Base-by-base conservation (phyloP, 352 stramenopile genomes). In the Phytophthora boehmeriae region DNA sequence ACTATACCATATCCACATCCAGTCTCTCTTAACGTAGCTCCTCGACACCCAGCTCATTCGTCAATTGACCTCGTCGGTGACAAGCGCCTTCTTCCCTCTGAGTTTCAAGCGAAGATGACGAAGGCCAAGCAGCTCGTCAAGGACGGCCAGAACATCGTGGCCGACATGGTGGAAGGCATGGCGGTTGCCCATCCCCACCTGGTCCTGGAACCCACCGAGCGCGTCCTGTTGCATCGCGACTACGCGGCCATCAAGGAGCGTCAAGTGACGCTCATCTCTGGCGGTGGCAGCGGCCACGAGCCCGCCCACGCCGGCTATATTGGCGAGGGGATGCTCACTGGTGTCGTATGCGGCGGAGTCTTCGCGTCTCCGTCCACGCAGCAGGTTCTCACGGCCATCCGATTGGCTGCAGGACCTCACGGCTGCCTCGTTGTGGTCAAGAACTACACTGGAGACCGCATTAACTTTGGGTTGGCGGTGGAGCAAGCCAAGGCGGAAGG, bases 391-490 rank as follows among this genome's bases (percentile, higher is more conserved):
- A 86, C 89, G 9, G 96, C 96, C n/a, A 99, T 99, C 73, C 89
- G 93, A 28, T 80, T 96, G 20, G 79, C 86, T 23, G 71, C 83
- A 1, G 87, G 86, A 0, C 73, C 79, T 3, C 81, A 89, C 36
- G 96, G 96, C 38, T 98, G 94, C 58, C 74, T 99, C 5, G 63
- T 99, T 2, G 90, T 99, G 46, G 95, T 99, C 27, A 99, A 99
- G 84, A 99, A 99, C 82, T 99, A 99, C 86, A 99, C 97, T 2
- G 97, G 97, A 22, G 97, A 99, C 78, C 86, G 96, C 38, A 82
- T 99, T 36, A 99, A 99, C 79, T 99, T 99, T 74, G 97, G 97
- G 0, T 90, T 99, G 64, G 97, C 97, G 5, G 92, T 97, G 27
- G 97, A 99, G 79, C 88, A 95, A 43, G 97, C 97, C 45, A 97